Evolutionary conservation across 768 basidiomycete species (phyloP).

Genomic region (Lyophyllum atratum): DNA sequence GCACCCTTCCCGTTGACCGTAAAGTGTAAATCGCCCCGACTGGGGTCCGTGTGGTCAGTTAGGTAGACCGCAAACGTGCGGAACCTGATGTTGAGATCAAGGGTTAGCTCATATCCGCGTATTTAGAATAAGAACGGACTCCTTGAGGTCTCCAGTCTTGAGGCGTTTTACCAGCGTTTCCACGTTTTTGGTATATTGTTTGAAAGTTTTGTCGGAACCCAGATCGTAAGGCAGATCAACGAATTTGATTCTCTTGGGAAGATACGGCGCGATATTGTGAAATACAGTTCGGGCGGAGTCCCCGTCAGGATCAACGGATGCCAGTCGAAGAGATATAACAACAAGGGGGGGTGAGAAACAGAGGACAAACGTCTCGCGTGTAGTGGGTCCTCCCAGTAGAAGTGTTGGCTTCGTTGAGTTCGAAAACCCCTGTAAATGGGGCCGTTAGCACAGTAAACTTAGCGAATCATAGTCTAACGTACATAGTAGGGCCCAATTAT

Average conservation of each 20-base stretch:
- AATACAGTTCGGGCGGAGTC: background rate
- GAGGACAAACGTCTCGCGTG: background rate
- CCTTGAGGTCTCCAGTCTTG: background rate
- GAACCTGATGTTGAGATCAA: too few relatives aligned
- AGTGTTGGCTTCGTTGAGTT: background rate
- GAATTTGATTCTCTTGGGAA: background rate
- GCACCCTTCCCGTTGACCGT: background rate
- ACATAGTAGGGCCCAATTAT: background rate
- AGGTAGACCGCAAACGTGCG: background rate
- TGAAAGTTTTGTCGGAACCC: too few relatives aligned
- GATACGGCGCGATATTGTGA: background rate
- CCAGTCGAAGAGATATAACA: background rate
- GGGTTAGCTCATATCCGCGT: background rate
- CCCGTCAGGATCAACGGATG: background rate
- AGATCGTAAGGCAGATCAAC: background rate
- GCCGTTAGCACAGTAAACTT: background rate
- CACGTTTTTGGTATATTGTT: background rate
- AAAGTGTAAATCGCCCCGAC: background rate
- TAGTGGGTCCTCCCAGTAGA: background rate
- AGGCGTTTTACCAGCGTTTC: background rate
- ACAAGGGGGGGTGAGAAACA: background rate
- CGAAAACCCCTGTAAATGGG: background rate
- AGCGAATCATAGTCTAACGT: background rate
- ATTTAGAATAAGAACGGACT: background rate
- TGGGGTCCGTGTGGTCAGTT: background rate